Evolutionary conservation across 306 rosid species (phyloP), one percentile per base, ranked within the genome.

Genomic region (Aeschynomene evenia): DNA sequence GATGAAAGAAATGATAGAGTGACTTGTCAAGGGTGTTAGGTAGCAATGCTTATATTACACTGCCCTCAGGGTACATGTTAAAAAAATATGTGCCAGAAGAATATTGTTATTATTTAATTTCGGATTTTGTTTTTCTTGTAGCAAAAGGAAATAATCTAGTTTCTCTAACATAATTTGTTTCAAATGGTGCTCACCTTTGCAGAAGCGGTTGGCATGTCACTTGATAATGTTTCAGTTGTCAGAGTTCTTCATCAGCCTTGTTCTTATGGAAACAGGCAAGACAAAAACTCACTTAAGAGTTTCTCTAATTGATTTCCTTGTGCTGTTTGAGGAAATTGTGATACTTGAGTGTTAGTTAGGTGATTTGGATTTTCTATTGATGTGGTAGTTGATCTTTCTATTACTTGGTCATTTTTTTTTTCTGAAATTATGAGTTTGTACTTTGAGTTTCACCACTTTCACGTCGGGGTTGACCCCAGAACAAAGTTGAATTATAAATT

Each of bases 201-300:
- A 92, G 98, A 92, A 29, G 88, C 81, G 78, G 78, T 83, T 78
- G 95, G 91, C 49, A 77, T 89, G 78, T 79, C 87, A 76, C 89
- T 87, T 74, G 91, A 89, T 74, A 66, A 73, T 63, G 89, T 88
- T 80, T 78, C 92, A 39, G 96, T 89, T 64, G 88, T 81, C 54
- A 88, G 81, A 75, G 95, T 89, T 84, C 89, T 89, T 54, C 96
- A 84, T 61, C 92, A 86, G 80, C 91, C 92, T 63, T 70, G 81
- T 86, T 87, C 94, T 71, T 68, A 28, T 24, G 91, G 98, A 83
- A 87, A 88, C 70, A 87, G 92, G 98, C 80, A 85, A 84, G 94
- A 77, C 57, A 71, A 63, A 11, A 53, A 58, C 70, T 65, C 45
- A 34, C 49, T 70, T 49, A 24, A 53, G 76, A 40, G 40, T 43